Evolutionary conservation across 257 asterid species (phyloP), one percentile per base, ranked within the genome.

Genomic region (Gentiana macrophylla): DNA sequence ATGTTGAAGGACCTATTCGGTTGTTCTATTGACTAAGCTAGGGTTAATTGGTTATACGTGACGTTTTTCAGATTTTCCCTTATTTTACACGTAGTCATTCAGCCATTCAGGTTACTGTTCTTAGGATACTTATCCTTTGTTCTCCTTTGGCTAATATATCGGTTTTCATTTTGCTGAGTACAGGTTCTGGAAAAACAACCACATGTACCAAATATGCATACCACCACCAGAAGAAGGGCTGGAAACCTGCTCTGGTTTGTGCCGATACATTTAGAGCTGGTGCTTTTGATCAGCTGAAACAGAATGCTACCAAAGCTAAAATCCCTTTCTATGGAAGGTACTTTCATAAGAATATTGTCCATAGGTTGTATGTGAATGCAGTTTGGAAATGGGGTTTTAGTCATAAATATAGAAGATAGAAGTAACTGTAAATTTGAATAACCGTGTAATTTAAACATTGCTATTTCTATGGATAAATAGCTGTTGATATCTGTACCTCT

Each of bases 221-320:
- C 67, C 68, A 79, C 84, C 92, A 89, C 84, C 92, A 86, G 84
- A 89, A 86, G 77, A 89, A 81, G 72, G 97, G 95, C 37, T 89
- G 83, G 81, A 89, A 89, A 66, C 97, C 97, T 49, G 95, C 97
- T 49, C 67, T 89, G 65, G 90, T 89, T 13, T 89, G 95, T 63
- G 95, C 97, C 10, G 97, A 89, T 68, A 78, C 97, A 57, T 89
- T 89, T 71, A 84, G 98, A 72, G 98, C 96, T 56, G 98, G 98
- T 62, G 98, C 98, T 63, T 90, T 84, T 72, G 96, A 90, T 56
- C 98, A 90, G 73, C 73, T 90, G 77, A 90, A 90, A 84, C 96
- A 90, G 78, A 90, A 90, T 64, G 95, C 96, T 8, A 79, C 98
- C 37, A 90, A 90, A 73, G 98, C 96, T 52, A 90, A 83, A 74